Conservation (phyloP, 2,329 filamentous ascomycete genomes). For the Verticillium zaregamsianum region DNA sequence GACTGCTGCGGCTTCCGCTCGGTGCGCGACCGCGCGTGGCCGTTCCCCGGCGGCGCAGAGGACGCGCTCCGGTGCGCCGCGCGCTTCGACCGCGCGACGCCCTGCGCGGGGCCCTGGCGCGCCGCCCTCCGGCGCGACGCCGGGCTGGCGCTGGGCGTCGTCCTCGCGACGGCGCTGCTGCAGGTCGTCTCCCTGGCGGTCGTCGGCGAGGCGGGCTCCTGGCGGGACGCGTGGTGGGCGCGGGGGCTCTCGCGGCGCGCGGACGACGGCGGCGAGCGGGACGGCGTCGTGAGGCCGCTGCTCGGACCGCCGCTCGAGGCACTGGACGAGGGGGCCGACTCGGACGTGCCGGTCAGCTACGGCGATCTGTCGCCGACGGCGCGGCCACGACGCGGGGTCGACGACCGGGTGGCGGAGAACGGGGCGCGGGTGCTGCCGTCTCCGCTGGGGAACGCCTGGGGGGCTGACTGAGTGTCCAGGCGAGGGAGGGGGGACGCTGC, state of each 20-base stretch:
- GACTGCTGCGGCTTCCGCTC: conserved; percentile 62
- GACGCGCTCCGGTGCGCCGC: conserved; percentile 34
- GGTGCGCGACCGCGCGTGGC: conserved; percentile 57
- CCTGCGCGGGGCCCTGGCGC: conserved; percentile 56
- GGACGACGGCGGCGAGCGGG: background rate
- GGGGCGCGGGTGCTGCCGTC: background rate
- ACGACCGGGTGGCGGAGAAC: background rate
- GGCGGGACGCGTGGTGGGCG: conserved; percentile 14
- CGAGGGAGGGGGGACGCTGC: background rate
- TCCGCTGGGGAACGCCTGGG: background rate
- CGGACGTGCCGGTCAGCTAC: background rate
- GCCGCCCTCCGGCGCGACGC: conserved; percentile 47
- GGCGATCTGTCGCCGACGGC: background rate
- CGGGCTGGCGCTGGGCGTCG: conserved; percentile 51
- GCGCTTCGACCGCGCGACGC: conserved; percentile 36
- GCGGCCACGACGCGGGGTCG: background rate
- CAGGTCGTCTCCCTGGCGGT: conserved; percentile 29
- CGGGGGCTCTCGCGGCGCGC: background rate
- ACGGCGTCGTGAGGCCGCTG: background rate
- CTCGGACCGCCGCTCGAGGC: background rate
- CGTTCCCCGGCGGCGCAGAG: conserved; percentile 41
- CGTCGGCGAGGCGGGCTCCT: conserved; percentile 9
- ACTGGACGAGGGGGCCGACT: background rate
- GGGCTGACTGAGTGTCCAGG: background rate
- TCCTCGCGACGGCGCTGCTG: conserved; percentile 47